Conservation (phyloP, 202 grass and related monocot genomes). For the Hordeum pubiflorum region DNA sequence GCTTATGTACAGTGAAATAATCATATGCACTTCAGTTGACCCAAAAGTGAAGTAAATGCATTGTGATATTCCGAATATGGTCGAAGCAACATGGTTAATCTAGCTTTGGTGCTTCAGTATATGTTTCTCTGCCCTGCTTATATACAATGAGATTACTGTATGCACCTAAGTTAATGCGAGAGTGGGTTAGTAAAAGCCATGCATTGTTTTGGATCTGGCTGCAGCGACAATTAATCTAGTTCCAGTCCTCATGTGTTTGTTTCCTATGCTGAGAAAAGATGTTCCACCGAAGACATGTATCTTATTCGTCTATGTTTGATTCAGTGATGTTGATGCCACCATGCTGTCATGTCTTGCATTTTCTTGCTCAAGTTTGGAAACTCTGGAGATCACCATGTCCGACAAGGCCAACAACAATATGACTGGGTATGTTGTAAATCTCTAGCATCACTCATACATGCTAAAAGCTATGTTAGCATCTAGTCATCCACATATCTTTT, state of each 20-base stretch:
- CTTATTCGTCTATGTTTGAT: slow-evolving; percentile 28
- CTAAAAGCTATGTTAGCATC: not conserved
- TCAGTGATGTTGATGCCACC: slow-evolving; percentile 80
- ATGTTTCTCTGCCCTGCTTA: not conserved
- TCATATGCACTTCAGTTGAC: not conserved
- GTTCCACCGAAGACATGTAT: slow-evolving; percentile 1
- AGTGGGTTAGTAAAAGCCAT: not conserved
- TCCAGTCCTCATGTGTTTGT: not conserved
- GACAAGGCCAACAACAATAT: slow-evolving; percentile 69
- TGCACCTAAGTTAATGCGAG: not conserved
- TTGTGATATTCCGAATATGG: slow-evolving; percentile 12
- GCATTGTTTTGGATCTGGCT: slow-evolving; percentile 13
- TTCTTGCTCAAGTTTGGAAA: slow-evolving; percentile 66
- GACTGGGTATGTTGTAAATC: slow-evolving; percentile 57
- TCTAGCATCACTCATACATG: not conserved
- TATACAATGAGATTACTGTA: not conserved
- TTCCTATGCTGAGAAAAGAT: slow-evolving; percentile 1
- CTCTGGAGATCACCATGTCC: slow-evolving; percentile 72
- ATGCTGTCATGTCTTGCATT: slow-evolving; percentile 59
- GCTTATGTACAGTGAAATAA: not conserved
- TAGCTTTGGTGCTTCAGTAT: not conserved
- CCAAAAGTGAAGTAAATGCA: not conserved
- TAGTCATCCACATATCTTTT: not conserved
- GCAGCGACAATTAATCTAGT: not conserved
- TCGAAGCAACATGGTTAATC: not conserved